These are phyloP conservation scores for Volvox africanus DNA, from an alignment of 139 green algal genomes.

Conservation along the genomic window DNA sequence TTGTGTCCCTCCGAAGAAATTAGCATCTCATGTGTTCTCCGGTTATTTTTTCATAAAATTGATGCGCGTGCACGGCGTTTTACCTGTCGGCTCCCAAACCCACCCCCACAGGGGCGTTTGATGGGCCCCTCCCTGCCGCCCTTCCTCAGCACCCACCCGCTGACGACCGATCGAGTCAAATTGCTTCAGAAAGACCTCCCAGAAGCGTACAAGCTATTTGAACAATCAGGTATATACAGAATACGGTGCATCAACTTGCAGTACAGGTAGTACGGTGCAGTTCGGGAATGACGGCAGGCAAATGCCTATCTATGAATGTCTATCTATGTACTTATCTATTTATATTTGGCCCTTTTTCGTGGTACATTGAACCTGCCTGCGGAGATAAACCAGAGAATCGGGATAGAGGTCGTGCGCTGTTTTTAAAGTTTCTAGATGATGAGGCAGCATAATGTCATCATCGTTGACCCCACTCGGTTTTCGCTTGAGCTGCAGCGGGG, in stretches of 20 bases:
- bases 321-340: neutral
- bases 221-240: slow-evolving; percentile 31
- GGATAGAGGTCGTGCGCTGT: too few relatives aligned
- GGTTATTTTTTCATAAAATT: too few relatives aligned
- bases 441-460: too few relatives aligned
- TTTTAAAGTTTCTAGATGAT: too few relatives aligned
- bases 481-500: too few relatives aligned
- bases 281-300: neutral
- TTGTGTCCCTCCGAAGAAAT: too few relatives aligned
- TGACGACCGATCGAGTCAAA: slow-evolving; percentile 73
- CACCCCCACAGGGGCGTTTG: neutral
- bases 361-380: neutral
- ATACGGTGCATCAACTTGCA: neutral
- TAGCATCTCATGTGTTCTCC: too few relatives aligned
- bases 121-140: slow-evolving; percentile 51
- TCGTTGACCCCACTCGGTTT: too few relatives aligned
- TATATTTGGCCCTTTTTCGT: neutral
- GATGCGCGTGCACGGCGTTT: too few relatives aligned
- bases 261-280: neutral
- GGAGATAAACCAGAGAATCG: too few relatives aligned
- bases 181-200: slow-evolving; percentile 54
- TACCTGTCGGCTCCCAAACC: neutral
- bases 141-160: slow-evolving; percentile 86
- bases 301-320: too few relatives aligned
- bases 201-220: slow-evolving; percentile 57